Evolutionary conservation across 148 eudicot genomes (phyloP), one percentile per base, ranked within the genome.

Genomic region (Diospyros lotus): DNA sequence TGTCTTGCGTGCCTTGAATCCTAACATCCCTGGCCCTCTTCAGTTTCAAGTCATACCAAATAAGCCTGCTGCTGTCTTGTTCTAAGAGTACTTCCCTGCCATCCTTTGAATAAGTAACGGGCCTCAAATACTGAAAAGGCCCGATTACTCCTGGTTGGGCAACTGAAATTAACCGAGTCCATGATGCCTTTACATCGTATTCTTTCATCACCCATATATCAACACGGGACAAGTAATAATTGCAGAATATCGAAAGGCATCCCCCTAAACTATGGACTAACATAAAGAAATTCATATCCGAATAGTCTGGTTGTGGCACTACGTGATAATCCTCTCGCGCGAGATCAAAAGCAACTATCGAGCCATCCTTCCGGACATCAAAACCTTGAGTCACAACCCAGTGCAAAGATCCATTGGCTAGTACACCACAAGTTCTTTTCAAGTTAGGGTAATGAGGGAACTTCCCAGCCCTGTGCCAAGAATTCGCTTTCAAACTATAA

Each of bases 171-270:
- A 83, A 54, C 76, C 81, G 85, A n/a, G 68, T 65, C 90, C 90
- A 87, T 1, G 88, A 83, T 39, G 79, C 79, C 52, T 75, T 64
- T 52, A 80, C 83, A 42, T 82, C 88, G 61, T 85, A 87, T 43
- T 76, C 78, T 63, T 82, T 73, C 90, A 87, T 82, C 38, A 87
- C 80, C 90, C 91, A 88, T 28, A 88, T 17, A 58, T 88, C 87
- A 63, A 69, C 70, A 46, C 67, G 28, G 40, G 58, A 51, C 40
- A 46, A 15, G 8, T 17, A 17, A 71, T 77, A 75, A 66, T 71
- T 62, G 53, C 82, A n/a, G n/a, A 82, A 0, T 7, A 81, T 39
- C 53, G 69, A 69, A 38, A 87, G 73, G 39, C 72, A 69, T n/a
- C 82, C 85, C 3, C 58, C 79, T 64, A 87, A 66, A 2, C 60